phyloP scores from a whole-genome alignment of 371 early-diverging fungal genomes.

The Apophysomyces sp. region DNA sequence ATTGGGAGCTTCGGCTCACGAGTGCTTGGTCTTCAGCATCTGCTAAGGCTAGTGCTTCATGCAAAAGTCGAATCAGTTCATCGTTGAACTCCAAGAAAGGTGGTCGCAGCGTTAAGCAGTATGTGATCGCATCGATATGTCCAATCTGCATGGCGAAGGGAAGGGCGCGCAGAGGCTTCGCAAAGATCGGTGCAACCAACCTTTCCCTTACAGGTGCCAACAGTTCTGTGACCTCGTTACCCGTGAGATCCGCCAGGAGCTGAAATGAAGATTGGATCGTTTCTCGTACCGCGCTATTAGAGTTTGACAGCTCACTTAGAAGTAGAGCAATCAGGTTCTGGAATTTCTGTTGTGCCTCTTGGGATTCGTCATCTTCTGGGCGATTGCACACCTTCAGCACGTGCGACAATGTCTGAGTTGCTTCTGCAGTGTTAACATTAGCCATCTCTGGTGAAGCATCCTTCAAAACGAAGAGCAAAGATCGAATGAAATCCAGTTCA shows the following conservation, averaged over 20 bases:
- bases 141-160: slow-evolving; percentile 98
- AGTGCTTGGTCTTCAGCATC: slow-evolving; percentile 98
- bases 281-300: slow-evolving; percentile 87
- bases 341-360: slow-evolving; percentile 61
- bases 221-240: slow-evolving; percentile 80
- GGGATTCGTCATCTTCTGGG: slow-evolving; percentile 59
- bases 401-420: slow-evolving; percentile 73
- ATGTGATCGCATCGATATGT: slow-evolving; percentile 96
- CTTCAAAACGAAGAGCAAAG: slow-evolving; percentile 92
- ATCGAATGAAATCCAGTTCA: slow-evolving; percentile 90
- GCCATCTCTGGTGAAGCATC: slow-evolving; percentile 85
- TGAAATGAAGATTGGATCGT: slow-evolving; percentile 84
- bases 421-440: slow-evolving; percentile 72
- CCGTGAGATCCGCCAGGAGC: slow-evolving; percentile 77
- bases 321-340: slow-evolving; percentile 78
- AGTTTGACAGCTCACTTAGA: slow-evolving; percentile 90
- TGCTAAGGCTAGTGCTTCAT: slow-evolving; percentile 92
- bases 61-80: slow-evolving; percentile 85
- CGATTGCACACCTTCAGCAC: slow-evolving; percentile 84
- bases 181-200: slow-evolving; percentile 92
- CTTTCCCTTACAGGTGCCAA: slow-evolving; percentile 84
- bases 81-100: slow-evolving; percentile 91
- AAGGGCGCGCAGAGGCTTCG: slow-evolving; percentile 94
- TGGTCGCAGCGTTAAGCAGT: slow-evolving; percentile 89
- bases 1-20: slow-evolving; percentile 80